Base-by-base conservation (phyloP, 495 filamentous ascomycete genomes). In the Elaphomyces granulatus region DNA sequence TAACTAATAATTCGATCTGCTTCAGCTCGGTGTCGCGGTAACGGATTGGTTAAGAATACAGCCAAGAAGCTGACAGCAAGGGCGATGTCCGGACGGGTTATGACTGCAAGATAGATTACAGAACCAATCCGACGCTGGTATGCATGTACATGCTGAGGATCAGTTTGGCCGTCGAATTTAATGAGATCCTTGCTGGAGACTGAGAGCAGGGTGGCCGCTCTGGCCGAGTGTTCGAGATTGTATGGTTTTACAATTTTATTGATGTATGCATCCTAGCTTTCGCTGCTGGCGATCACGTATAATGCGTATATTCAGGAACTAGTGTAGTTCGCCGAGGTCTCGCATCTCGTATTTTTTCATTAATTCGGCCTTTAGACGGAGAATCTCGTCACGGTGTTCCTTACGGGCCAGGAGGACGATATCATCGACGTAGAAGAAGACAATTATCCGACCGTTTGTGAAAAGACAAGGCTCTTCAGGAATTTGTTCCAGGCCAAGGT, bases 371-470 rank as follows among this genome's bases (percentile, higher is more conserved):
- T 26, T 47, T 20, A 41, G 45, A 43, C 32, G 10, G 34, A 26
- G 14, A 28, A 14, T 37, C 47, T 23, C 10, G 40, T 28, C 39
- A 35, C 3, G 7, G 12, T 2, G 3, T 21, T 37, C 0, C 15
- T 32, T 36, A 10, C 38, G 3, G 19, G 19, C 17, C n/a, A 26
- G 17, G 19, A 54, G 41, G 3, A 52, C 4, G 4, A 53, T 50
- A 33, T 55, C 41, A 41, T 55, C 46, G 0, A 55, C 39, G 40
- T 53, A 52, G 21, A 55, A 46, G 38, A 56, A 51, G 3, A 55
- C 14, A 37, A 54, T 33, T 9, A 54, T 44, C 2, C 36, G 32
- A 3, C 43, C 6, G 10, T 44, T 32, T 2, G 32, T 34, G 20
- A 55, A 51, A 0, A 53, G 16, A 41, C 45, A 58, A 15, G 36